Evolutionary conservation across 768 basidiomycete genomes (phyloP).

Genomic region (Inosperma sp.): DNA sequence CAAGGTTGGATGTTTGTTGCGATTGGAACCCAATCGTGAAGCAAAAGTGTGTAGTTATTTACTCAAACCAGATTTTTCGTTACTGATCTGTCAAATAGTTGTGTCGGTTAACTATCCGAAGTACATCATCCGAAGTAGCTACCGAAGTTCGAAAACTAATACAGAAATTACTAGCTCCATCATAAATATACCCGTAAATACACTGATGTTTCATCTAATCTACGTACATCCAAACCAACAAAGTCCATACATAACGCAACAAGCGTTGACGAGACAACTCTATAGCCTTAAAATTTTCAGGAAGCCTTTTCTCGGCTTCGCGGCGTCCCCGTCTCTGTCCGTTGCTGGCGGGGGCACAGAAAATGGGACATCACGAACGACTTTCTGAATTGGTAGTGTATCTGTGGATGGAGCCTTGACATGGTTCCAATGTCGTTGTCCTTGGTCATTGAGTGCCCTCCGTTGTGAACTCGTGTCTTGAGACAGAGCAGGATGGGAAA

Average conservation of each 20-base stretch:
- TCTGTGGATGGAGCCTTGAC: slow-evolving; percentile 55
- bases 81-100: slow-evolving; percentile 47
- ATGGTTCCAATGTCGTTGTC: slow-evolving; percentile 24
- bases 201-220: slow-evolving; percentile 15
- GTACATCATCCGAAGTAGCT: slow-evolving; percentile 90
- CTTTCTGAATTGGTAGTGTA: slow-evolving; percentile 45
- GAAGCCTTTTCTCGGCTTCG: slow-evolving; percentile 39
- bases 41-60: slow-evolving; percentile 64
- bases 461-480: too few relatives aligned
- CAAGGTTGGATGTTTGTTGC: slow-evolving; percentile 91
- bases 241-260: slow-evolving; percentile 14
- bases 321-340: slow-evolving; percentile 36
- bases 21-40: slow-evolving; percentile 92
- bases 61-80: slow-evolving; percentile 6
- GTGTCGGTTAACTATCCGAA: slow-evolving; percentile 89
- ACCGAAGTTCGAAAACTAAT: slow-evolving; percentile 58
- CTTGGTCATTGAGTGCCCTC: slow-evolving; percentile 2
- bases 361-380: slow-evolving; percentile 16
- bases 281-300: slow-evolving; percentile 42
- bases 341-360: slow-evolving; percentile 20
- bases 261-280: slow-evolving; percentile 14
- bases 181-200: slow-evolving; percentile 19
- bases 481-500: too few relatives aligned
- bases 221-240: slow-evolving; percentile 20
- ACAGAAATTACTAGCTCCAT: slow-evolving; percentile 40